Conservation (phyloP, 495 filamentous ascomycete species). For the Penicillium malachiteum region DNA sequence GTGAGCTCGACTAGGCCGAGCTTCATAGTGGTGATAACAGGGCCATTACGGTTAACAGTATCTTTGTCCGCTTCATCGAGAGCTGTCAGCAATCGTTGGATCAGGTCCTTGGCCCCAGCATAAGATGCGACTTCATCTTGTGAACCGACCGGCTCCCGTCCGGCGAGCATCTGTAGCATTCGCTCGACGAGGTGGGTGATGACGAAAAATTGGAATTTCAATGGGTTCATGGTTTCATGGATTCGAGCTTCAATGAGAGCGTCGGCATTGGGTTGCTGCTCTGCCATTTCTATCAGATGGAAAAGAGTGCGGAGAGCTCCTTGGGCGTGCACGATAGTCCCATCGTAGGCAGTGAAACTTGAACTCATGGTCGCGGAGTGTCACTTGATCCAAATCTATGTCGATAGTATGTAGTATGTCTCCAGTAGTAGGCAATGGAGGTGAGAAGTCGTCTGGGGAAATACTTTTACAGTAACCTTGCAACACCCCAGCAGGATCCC, state of each 20-base stretch:
- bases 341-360: slow-evolving; percentile 26
- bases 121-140: slow-evolving; percentile 37
- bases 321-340: slow-evolving; percentile 25
- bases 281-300: slow-evolving; percentile 23
- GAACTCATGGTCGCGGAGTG: slow-evolving; percentile 10
- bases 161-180: slow-evolving; percentile 28
- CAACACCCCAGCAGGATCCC: too few relatives aligned
- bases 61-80: slow-evolving; percentile 37
- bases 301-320: slow-evolving; percentile 21
- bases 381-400: background rate
- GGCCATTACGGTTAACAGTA: slow-evolving; percentile 21
- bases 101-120: slow-evolving; percentile 19
- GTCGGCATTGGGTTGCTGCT: slow-evolving; percentile 19
- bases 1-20: background rate
- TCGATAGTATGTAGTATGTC: background rate
- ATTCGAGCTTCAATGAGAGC: slow-evolving; percentile 20
- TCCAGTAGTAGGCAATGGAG: too few relatives aligned
- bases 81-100: slow-evolving; percentile 35
- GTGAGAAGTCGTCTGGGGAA: too few relatives aligned
- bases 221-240: slow-evolving; percentile 44
- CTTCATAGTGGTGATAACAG: slow-evolving; percentile 4
- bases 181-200: slow-evolving; percentile 26
- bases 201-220: slow-evolving; percentile 45
- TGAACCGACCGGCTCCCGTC: slow-evolving; percentile 22
- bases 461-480: too few relatives aligned